Percentiles rank a stretch among this genome's conserved stretches.
Evolutionary conservation across 2,329 filamentous ascomycete species (phyloP).

Genomic region (Leptographium wingfieldii): DNA sequence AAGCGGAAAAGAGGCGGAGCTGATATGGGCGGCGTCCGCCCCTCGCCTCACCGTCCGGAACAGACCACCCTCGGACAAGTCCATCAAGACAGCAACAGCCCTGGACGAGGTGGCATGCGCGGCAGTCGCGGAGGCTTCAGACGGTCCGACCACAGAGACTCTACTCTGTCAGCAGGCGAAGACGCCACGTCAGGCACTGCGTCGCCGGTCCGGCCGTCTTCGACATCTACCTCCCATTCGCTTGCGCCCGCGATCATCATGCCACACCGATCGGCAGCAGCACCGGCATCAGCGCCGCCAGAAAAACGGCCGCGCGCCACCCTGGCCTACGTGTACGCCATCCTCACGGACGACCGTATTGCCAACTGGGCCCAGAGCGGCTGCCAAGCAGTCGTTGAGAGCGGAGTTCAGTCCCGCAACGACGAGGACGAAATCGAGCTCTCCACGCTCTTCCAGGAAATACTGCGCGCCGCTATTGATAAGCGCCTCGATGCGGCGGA

Average conservation of each 20-base stretch:
- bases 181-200: slow-evolving; percentile 11
- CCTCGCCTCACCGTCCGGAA: slow-evolving; percentile 49
- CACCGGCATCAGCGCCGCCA: slow-evolving; percentile 7
- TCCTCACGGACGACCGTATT: slow-evolving; percentile 59
- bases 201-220: neutral
- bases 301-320: slow-evolving; percentile 16
- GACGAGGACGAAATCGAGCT: slow-evolving; percentile 58
- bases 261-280: neutral
- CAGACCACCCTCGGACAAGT: slow-evolving; percentile 42
- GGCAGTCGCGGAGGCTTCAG: slow-evolving; percentile 30
- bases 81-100: slow-evolving; percentile 23
- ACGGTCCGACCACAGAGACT: slow-evolving; percentile 38
- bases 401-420: slow-evolving; percentile 50
- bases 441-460: slow-evolving; percentile 69
- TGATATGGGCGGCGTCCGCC: slow-evolving; percentile 36
- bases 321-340: slow-evolving; percentile 54
- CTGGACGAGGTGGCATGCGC: slow-evolving; percentile 29
- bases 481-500: slow-evolving; percentile 53
- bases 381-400: slow-evolving; percentile 52
- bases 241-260: neutral
- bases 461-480: slow-evolving; percentile 64
- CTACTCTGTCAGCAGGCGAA: slow-evolving; percentile 21
- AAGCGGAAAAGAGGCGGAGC: slow-evolving; percentile 46
- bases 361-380: slow-evolving; percentile 53
- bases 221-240: neutral